Percentiles rank a stretch among this genome's conserved stretches.
These are phyloP conservation scores for Stipa capillata DNA, from an alignment of 176 grass and related monocot genomes.

Conservation along the genomic window DNA sequence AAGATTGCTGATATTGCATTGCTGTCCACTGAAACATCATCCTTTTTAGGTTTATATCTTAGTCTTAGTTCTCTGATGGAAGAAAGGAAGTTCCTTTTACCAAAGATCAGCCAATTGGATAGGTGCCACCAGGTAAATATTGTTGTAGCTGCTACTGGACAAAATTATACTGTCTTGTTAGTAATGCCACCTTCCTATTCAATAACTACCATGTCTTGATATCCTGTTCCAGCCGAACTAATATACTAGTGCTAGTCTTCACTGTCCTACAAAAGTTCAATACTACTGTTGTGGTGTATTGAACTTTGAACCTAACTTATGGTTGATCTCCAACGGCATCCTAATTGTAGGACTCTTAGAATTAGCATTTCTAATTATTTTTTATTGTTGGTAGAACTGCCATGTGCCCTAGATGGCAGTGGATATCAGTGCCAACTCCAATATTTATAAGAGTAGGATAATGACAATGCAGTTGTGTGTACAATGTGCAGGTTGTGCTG, in stretches of 20 bases:
- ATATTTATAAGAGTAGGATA: background rate
- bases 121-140: background rate
- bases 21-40: background rate
- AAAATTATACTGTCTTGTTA: background rate
- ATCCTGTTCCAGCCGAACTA: background rate
- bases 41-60: background rate
- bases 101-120: background rate
- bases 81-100: no score
- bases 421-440: background rate
- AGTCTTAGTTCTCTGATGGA: no score
- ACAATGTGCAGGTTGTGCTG: constrained; percentile 23
- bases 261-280: background rate
- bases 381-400: background rate
- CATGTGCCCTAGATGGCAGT: background rate
- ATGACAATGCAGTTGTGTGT: background rate
- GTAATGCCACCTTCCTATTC: background rate
- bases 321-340: background rate
- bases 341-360: background rate
- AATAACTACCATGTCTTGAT: background rate
- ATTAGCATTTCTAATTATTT: background rate
- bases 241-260: background rate
- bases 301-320: background rate
- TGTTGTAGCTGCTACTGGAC: background rate
- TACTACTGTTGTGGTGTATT: background rate
- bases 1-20: background rate